These are phyloP conservation scores for Axilococcus clingmanii DNA, from an alignment of 139 green algal species.

Conservation along the genomic window DNA sequence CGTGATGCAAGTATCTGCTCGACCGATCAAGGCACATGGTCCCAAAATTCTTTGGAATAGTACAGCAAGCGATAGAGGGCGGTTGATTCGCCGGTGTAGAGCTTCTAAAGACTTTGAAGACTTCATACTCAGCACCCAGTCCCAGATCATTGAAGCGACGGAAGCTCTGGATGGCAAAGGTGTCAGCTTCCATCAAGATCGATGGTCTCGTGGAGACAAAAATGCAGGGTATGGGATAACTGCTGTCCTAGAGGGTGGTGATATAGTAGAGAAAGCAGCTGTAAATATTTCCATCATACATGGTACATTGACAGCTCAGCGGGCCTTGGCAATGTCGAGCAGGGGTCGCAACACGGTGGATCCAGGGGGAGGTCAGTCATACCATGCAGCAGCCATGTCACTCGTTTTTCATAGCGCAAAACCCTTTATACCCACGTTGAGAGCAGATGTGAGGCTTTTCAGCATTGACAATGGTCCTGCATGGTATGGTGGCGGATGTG, in stretches of 20 bases:
- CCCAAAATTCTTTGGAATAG: too few relatives aligned
- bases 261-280: slow-evolving; percentile 86
- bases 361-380: slow-evolving; percentile 60
- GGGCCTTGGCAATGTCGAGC: slow-evolving; percentile 58
- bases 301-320: slow-evolving; percentile 50
- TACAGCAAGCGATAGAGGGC: too few relatives aligned
- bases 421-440: slow-evolving; percentile 86
- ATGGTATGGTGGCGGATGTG: slow-evolving; percentile 92
- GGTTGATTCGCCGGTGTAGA: too few relatives aligned
- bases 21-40: too few relatives aligned
- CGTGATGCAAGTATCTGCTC: too few relatives aligned
- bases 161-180: slow-evolving; percentile 53
- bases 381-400: slow-evolving; percentile 80
- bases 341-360: slow-evolving; percentile 55
- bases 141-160: slow-evolving; percentile 26
- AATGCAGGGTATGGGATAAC: slow-evolving; percentile 83
- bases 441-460: slow-evolving; percentile 90
- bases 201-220: slow-evolving; percentile 41
- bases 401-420: slow-evolving; percentile 87
- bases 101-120: slow-evolving; percentile 27
- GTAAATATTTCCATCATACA: slow-evolving; percentile 69
- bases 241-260: slow-evolving; percentile 79
- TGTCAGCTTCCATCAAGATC: slow-evolving; percentile 38
- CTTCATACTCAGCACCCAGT: slow-evolving; percentile 34
- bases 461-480: slow-evolving; percentile 46